phyloP scores from a whole-genome alignment of 495 filamentous ascomycete species.

The Podospora anserina region DNA sequence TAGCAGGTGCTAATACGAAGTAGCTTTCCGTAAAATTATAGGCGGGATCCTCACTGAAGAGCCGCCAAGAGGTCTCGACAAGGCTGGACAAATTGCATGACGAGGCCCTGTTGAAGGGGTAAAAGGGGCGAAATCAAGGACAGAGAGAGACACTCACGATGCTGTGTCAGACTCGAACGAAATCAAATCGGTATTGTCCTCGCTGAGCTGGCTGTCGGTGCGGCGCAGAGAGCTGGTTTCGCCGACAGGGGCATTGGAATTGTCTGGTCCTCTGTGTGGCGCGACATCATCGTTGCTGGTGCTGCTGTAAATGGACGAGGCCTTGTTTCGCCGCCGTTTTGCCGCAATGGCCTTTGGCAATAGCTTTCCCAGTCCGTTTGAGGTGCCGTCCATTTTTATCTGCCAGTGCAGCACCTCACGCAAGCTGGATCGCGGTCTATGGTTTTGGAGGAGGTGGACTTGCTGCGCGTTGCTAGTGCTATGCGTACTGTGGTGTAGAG shows the following conservation, averaged over 20 bases:
- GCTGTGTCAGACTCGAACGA: constrained; percentile 13
- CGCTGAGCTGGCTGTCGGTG: constrained; percentile 21
- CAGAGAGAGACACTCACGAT: background rate
- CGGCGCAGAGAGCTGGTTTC: constrained; percentile 1
- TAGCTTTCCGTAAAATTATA: background rate
- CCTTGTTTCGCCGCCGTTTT: constrained; percentile 44
- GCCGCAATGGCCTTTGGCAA: constrained; percentile 44
- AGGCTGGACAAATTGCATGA: constrained; percentile 2
- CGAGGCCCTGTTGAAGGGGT: background rate
- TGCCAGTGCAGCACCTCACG: background rate
- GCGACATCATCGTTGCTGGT: constrained; percentile 29
- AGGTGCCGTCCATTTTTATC: constrained; percentile 30
- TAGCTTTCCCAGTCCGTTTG: constrained; percentile 47
- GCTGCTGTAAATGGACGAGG: constrained; percentile 25
- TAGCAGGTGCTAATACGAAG: background rate
- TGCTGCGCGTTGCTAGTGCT: background rate
- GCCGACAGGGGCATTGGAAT: constrained; percentile 15
- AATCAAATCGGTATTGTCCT: constrained; percentile 17
- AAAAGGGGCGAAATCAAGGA: background rate
- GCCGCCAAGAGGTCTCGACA: constrained; percentile 2
- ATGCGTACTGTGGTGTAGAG: background rate
- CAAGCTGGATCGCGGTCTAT: background rate
- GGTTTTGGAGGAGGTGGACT: background rate
- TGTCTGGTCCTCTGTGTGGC: constrained; percentile 16
- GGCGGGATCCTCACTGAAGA: background rate